These are phyloP conservation scores for Pueraria montana DNA, from an alignment of 306 rosid genomes.

Conservation along the genomic window DNA sequence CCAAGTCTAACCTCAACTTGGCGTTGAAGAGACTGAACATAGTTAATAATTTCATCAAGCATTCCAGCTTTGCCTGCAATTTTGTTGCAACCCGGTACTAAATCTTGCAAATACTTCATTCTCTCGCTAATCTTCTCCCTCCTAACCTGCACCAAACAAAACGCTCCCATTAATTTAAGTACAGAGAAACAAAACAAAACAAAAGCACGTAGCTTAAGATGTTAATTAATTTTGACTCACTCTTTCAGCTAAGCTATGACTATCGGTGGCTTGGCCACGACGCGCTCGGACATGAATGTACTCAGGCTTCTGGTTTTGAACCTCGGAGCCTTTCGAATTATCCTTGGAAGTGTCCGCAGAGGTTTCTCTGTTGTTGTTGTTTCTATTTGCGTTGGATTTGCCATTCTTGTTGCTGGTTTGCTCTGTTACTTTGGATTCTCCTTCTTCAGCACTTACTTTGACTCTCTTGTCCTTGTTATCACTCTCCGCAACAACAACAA, in stretches of 20 bases:
- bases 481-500: conserved; percentile 57
- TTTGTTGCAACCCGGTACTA: conserved; percentile 97
- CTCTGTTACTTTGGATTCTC: conserved; percentile 73
- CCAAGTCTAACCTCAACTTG: conserved; percentile 91
- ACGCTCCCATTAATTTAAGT: neutral
- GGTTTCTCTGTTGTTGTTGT: conserved; percentile 56
- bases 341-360: conserved; percentile 61
- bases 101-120: conserved; percentile 95
- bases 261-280: conserved; percentile 98
- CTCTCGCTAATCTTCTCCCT: conserved; percentile 97
- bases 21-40: conserved; percentile 95
- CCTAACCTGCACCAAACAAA: conserved; percentile 67
- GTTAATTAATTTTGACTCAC: conserved; percentile 54
- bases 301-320: conserved; percentile 65
- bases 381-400: conserved; percentile 47
- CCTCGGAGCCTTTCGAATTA: conserved; percentile 73
- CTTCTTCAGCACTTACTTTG: conserved; percentile 67
- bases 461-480: conserved; percentile 70
- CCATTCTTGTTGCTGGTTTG: conserved; percentile 28
- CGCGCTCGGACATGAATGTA: conserved; percentile 96
- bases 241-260: conserved; percentile 98
- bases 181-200: conserved; percentile 47
- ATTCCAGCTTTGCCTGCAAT: conserved; percentile 97
- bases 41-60: conserved; percentile 97
- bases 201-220: too few relatives aligned